Evolutionary conservation across 352 stramenopile species (phyloP).

Genomic region (Phytophthora tentaculata): DNA sequence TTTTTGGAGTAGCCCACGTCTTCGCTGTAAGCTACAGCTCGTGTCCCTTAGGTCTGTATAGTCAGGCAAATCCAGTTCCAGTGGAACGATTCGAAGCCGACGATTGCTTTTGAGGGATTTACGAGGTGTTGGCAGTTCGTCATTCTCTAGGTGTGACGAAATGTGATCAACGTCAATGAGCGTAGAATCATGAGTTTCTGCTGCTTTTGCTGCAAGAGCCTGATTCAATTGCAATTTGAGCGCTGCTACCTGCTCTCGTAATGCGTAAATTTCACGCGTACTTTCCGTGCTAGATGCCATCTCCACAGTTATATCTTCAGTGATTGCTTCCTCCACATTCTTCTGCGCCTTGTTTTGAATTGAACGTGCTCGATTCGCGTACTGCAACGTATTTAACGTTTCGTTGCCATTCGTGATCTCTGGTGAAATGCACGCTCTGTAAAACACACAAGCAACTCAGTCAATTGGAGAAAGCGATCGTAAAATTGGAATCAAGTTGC

Average conservation of each 20-base stretch:
- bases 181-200: constrained; percentile 4
- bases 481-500: background rate
- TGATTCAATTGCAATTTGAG: constrained; percentile 47
- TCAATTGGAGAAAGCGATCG: too few relatives aligned
- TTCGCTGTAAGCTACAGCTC: constrained; percentile 2
- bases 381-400: constrained; percentile 74
- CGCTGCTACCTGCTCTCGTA: constrained; percentile 53
- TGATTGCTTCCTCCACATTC: constrained; percentile 49
- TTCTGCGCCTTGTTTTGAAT: constrained; percentile 83
- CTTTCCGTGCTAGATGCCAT: constrained; percentile 23
- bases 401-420: constrained; percentile 55
- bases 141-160: background rate
- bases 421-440: constrained; percentile 75
- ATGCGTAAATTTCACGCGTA: constrained; percentile 46
- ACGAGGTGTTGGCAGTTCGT: background rate
- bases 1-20: constrained; percentile 1
- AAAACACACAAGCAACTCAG: background rate
- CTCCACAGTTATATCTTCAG: constrained; percentile 8
- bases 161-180: background rate
- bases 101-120: background rate
- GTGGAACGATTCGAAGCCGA: constrained; percentile 11
- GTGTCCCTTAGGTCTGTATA: background rate
- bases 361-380: constrained; percentile 71
- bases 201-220: constrained; percentile 12
- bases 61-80: constrained; percentile 14